Base-by-base conservation (phyloP, 164 flowering plant species). In the Taxillus chinensis region DNA sequence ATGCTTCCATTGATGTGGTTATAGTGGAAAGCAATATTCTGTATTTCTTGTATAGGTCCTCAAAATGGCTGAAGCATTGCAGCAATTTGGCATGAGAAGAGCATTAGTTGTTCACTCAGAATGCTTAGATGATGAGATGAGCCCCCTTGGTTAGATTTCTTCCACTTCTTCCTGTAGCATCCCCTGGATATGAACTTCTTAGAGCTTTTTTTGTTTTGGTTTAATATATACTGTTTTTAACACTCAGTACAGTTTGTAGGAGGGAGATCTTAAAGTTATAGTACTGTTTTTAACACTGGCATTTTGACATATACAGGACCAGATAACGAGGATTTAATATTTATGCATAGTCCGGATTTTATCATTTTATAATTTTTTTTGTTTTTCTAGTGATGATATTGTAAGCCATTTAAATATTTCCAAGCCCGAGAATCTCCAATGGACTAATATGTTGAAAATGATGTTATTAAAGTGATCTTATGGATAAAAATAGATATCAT, bases 61-160 rank as follows among this genome's bases (percentile, higher is more conserved):
- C 39, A 93, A 87, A 77, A 90, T 93, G 97, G 97, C 99, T 41
- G 81, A 86, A 42, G 95, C 97, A 43, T 71, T 91, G 14, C 96
- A 91, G 74, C 68, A 77, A 41, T 91, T 84, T 79, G 97, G 93
- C 60, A 80, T 86, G 96, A 80, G 81, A 73, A 86, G 96, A 72
- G 92, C 92, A 55, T 48, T 48, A 48, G 51, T 48, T 45, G 95
- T 91, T 62, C 98, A 91, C 64, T 87, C 96, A 10, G 87, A 84
- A 69, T 92, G 98, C 62, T 70, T 92, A 55, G 96, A 92, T n/a
- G 27, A 27, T 75, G 98, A 89, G 74, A 87, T 92, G 80, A 92
- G 96, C 64, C 96, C 98, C 8, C 83, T 89, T 62, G 96, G 96
- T 89, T 55, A 73, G 74, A 57, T 57, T 59, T 37, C 68, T 67